Evolutionary conservation across 306 rosid species (phyloP), one percentile per base, ranked within the genome.

Genomic region (Cucurbita argyrosperma): DNA sequence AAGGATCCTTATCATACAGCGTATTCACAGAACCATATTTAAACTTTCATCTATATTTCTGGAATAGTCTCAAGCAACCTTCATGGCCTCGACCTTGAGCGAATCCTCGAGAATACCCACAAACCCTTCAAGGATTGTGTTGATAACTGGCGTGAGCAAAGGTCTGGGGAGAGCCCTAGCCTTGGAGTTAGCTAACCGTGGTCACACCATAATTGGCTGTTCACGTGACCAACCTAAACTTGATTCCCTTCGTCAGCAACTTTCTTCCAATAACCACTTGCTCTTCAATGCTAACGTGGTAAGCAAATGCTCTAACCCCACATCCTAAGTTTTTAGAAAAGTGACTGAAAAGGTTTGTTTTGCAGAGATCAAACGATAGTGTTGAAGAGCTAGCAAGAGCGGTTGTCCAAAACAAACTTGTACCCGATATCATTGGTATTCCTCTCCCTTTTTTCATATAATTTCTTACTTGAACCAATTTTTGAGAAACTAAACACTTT

Each of bases 121-220:
- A 26, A 26, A 26, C 30, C 3, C 30, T 26, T 26, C 30, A 26
- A 26, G 30, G 30, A 0, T 26, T 26, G 84, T 92, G 8, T 60
- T 92, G 81, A 90, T 92, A 53, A 90, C 96, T 0, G 96, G 97
- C 0, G 92, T 84, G 15, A 83, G 96, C 55, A 92, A 74, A 80
- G 96, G 97, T 2, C 77, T 92, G 0, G 96, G 96, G 5, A 85
- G 84, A 77, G 90, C 95, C 16, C 82, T 92, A 0, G 96, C 97
- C 6, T 51, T 88, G 12, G 95, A 90, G 76, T 23, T 92, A 58
- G 90, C 96, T 0, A 84, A 72, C 49, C 82, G 83, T 12, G 96
- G 96, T 9, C 97, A 92, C 77, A 81, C 87, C 0, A 65, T 92
- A 0, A 84, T 92, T 49, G 96, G 97, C 0, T 92, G 96, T 76